A percentile compares a stretch with the other conserved stretches of the same genome.
Evolutionary conservation across 805 yeast genomes (phyloP).

Genomic region (Zygosaccharomyces bisporus): DNA sequence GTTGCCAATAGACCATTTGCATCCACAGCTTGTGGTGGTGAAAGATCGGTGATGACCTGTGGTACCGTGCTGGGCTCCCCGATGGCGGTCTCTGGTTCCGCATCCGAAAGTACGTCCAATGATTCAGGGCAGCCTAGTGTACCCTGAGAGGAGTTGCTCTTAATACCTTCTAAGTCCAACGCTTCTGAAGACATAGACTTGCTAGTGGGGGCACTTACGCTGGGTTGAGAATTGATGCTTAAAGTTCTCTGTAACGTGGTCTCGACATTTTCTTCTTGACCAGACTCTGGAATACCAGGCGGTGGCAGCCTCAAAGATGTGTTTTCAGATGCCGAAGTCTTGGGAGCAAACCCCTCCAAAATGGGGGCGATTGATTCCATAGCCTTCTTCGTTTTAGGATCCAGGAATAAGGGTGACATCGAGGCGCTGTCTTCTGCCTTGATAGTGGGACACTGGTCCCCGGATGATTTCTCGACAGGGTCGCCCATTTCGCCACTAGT

Average conservation of each 20-base stretch:
- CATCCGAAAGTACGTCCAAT: constrained; percentile 8
- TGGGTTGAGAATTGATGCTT: constrained; percentile 25
- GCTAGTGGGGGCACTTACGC: constrained; percentile 10
- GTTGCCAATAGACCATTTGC: constrained; percentile 20
- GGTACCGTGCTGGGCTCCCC: constrained; percentile 13
- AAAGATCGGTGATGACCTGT: constrained; percentile 11
- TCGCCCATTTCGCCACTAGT: neutral
- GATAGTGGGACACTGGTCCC: neutral
- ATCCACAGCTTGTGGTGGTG: constrained; percentile 19
- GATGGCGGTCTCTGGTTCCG: constrained; percentile 7
- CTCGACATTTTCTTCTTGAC: constrained; percentile 29
- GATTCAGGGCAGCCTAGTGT: constrained; percentile 6
- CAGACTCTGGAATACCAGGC: constrained; percentile 25
- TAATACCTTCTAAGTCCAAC: constrained; percentile 11
- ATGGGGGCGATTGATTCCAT: constrained; percentile 80
- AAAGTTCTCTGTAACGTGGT: constrained; percentile 26
- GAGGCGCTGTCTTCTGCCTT: constrained; percentile 12
- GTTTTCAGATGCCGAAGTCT: constrained; percentile 53
- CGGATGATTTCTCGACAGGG: constrained; percentile 1
- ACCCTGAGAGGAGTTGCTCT: constrained; percentile 7
- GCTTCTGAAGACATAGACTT: constrained; percentile 9
- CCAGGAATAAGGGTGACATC: constrained; percentile 34
- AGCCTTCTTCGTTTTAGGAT: constrained; percentile 47
- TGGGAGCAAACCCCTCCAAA: constrained; percentile 68
- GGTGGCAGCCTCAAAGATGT: constrained; percentile 37